These are phyloP conservation scores for Calocybe cyanea DNA, from an alignment of 768 basidiomycete species.

Conservation along the genomic window DNA sequence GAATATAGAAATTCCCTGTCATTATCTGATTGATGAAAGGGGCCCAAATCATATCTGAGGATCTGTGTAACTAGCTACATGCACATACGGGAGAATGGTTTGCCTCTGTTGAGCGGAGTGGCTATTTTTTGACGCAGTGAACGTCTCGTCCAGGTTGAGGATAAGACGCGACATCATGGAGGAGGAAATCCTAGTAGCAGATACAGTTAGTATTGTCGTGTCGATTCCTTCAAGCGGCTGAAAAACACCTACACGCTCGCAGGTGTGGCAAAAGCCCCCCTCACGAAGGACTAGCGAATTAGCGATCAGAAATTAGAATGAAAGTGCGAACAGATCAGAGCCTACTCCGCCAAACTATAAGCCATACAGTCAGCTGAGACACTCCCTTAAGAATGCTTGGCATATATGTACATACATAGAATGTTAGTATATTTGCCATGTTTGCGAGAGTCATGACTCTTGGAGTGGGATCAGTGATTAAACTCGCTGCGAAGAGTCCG, in stretches of 20 bases:
- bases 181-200: conserved; percentile 38
- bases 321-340: not conserved
- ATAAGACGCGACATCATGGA: conserved; percentile 53
- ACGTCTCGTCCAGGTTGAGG: conserved; percentile 46
- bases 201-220: not conserved
- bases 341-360: conserved; percentile 26
- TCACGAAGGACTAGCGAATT: conserved; percentile 33
- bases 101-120: too few relatives aligned
- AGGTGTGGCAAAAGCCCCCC: conserved; percentile 46
- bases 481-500: not conserved
- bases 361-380: not conserved
- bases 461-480: not conserved
- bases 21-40: too few relatives aligned
- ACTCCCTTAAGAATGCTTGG: not conserved
- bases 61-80: too few relatives aligned
- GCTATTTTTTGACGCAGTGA: too few relatives aligned
- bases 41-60: too few relatives aligned
- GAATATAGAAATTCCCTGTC: too few relatives aligned
- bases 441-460: conserved; percentile 53
- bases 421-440: conserved; percentile 43
- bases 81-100: too few relatives aligned
- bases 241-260: conserved; percentile 44
- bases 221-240: not conserved
- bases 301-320: not conserved
- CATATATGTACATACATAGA: conserved; percentile 26